phyloP scores from a whole-genome alignment of 2,329 filamentous ascomycete species.

The Xylaria sp. region DNA sequence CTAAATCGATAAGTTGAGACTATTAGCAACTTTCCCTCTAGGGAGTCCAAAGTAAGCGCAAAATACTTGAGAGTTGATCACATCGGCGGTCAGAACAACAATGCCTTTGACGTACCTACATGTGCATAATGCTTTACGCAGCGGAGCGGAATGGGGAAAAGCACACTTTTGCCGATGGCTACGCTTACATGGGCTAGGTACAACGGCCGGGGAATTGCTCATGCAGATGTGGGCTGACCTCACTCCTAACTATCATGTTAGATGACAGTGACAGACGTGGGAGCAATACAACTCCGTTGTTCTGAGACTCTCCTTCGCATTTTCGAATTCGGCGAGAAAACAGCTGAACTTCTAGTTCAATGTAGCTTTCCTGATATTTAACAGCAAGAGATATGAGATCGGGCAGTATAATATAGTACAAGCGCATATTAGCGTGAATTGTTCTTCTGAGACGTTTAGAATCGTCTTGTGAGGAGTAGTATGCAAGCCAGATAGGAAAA shows the following conservation, averaged over 20 bases:
- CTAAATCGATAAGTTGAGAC: no score
- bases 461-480: background rate
- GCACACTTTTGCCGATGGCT: background rate
- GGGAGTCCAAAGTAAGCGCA: background rate
- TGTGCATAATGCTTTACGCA: background rate
- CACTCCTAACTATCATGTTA: conserved; percentile 4
- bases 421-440: background rate
- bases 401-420: background rate
- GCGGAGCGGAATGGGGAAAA: conserved; percentile 10
- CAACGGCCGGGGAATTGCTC: background rate
- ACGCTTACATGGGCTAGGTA: conserved; percentile 3
- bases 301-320: background rate
- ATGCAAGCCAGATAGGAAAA: background rate
- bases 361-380: background rate
- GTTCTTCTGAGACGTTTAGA: background rate
- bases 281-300: background rate
- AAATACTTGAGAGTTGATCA: background rate
- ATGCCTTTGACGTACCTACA: background rate
- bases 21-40: no score
- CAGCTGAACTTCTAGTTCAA: background rate
- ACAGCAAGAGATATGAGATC: no score
- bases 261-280: background rate
- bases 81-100: background rate
- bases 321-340: background rate
- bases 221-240: conserved; percentile 9